Evolutionary conservation across 2,329 filamentous ascomycete species (phyloP).

Genomic region (Chaetomium olivaceum): DNA sequence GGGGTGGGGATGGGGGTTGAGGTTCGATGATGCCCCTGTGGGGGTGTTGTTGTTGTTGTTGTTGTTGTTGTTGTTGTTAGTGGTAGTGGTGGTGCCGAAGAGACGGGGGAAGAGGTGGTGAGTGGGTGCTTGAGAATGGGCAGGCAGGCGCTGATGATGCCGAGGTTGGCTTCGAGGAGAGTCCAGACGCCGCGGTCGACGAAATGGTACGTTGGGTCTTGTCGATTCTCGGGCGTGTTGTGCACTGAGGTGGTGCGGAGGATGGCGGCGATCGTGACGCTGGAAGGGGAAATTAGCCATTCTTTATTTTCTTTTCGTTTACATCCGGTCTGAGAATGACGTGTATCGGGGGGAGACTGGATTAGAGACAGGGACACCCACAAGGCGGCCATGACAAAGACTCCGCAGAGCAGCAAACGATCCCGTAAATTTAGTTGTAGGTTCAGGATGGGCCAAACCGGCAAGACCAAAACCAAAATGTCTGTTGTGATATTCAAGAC

Average conservation of each 20-base stretch:
- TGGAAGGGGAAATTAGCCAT: neutral
- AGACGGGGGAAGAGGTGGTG: neutral
- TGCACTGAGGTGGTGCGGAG: neutral
- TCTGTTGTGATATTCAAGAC: neutral
- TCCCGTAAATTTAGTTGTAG: neutral
- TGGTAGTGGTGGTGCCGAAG: neutral
- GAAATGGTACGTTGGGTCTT: constrained; percentile 11
- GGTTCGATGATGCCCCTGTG: too few relatives aligned
- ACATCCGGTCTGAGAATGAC: neutral
- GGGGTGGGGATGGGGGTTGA: neutral
- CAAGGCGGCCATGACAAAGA: neutral
- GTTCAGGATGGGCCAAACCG: neutral
- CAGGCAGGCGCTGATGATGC: constrained; percentile 32
- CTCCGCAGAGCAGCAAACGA: neutral
- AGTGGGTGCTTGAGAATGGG: constrained; percentile 20
- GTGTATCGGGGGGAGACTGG: too few relatives aligned
- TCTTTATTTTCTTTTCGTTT: neutral
- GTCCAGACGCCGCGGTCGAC: constrained; percentile 27
- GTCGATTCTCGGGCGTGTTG: constrained; percentile 36
- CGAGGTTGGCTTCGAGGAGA: constrained; percentile 28
- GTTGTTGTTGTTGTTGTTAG: neutral
- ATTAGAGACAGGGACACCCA: neutral
- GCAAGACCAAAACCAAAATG: neutral
- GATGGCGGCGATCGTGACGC: neutral
- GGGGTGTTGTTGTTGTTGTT: neutral